phyloP scores from a whole-genome alignment of 768 basidiomycete genomes.

The Panus rudis region DNA sequence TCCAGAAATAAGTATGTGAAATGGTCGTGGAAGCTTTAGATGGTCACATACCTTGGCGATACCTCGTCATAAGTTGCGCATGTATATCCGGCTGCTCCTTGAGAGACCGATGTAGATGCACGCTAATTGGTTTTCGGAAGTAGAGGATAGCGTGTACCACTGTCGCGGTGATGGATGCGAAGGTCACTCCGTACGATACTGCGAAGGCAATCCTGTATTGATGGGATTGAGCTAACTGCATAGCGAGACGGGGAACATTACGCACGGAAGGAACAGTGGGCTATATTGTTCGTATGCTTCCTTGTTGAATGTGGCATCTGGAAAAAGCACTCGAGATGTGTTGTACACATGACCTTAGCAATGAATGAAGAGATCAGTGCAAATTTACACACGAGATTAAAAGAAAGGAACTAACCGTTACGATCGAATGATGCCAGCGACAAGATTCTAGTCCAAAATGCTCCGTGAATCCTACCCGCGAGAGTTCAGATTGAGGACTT shows the following conservation, averaged over 20 bases:
- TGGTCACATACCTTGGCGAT: constrained; percentile 14
- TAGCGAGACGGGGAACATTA: constrained; percentile 12
- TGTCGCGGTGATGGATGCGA: constrained; percentile 41
- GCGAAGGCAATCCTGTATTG: constrained; percentile 29
- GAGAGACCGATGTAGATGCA: constrained; percentile 34
- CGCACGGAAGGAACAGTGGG: constrained; percentile 34
- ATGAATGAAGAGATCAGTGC: not conserved
- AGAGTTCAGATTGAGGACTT: too few species aligned
- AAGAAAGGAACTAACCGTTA: constrained; percentile 18
- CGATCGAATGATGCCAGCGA: constrained; percentile 33
- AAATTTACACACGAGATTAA: not conserved
- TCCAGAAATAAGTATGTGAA: constrained; percentile 14
- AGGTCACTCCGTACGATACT: constrained; percentile 34
- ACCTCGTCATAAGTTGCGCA: constrained; percentile 35
- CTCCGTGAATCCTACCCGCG: too few species aligned
- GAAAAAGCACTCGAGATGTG: constrained; percentile 30
- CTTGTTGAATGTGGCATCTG: constrained; percentile 28
- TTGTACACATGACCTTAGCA: constrained; percentile 28
- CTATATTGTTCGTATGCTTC: constrained; percentile 35
- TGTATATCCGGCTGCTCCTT: constrained; percentile 45
- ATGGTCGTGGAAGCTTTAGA: not conserved
- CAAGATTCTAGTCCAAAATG: constrained; percentile 17
- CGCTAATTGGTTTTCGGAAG: constrained; percentile 34
- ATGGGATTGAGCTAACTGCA: constrained; percentile 26
- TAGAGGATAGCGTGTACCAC: constrained; percentile 37